A percentile compares a stretch with the other conserved stretches of the same genome.
Evolutionary conservation across 805 yeast species (phyloP).

Genomic region (Barnettozyma californica): DNA sequence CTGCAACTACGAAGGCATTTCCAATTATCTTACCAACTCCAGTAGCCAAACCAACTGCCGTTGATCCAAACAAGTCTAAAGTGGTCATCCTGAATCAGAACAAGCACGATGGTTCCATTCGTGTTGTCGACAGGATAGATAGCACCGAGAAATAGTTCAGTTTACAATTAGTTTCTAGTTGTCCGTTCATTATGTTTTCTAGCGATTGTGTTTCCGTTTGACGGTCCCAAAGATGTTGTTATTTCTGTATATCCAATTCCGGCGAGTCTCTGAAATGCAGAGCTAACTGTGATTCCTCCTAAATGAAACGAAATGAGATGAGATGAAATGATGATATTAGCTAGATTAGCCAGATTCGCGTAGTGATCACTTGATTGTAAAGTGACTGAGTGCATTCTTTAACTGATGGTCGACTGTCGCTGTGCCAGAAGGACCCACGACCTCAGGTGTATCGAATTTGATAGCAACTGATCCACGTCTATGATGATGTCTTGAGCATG

Average conservation of each 20-base stretch:
- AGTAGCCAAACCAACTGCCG: neutral
- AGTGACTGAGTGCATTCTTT: neutral
- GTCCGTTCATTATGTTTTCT: neutral
- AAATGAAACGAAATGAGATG: neutral
- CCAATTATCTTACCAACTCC: neutral
- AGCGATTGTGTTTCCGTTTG: neutral
- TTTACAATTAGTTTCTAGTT: neutral
- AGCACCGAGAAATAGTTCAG: neutral
- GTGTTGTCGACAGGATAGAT: neutral
- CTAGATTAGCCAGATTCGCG: no score
- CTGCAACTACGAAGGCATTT: neutral
- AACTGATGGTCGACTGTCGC: neutral
- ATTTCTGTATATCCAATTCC: neutral
- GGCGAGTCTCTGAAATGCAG: neutral
- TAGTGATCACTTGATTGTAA: neutral
- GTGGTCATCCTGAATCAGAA: neutral
- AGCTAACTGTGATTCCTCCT: neutral
- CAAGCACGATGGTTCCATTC: neutral
- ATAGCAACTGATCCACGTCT: conserved; percentile 27
- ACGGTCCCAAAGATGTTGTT: neutral
- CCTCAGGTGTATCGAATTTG: conserved; percentile 11
- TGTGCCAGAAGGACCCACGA: neutral
- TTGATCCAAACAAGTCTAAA: neutral
- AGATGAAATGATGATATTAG: no score
- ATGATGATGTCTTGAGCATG: conserved; percentile 22